Base-by-base conservation (phyloP, 306 rosid genomes). In the Lagenaria siceraria region DNA sequence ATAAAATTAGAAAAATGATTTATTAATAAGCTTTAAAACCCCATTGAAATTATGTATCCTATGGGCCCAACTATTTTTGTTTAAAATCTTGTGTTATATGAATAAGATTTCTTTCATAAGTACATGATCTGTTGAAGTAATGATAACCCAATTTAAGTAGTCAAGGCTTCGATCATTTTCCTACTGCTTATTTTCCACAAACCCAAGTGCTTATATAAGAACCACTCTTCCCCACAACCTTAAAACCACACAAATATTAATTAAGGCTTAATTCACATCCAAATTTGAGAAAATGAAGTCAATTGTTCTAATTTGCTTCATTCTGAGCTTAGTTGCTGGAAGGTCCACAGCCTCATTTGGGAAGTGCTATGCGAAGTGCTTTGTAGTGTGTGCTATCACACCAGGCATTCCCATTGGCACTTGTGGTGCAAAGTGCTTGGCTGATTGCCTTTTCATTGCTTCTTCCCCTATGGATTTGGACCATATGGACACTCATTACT, bases 291-390 rank as follows among this genome's bases (percentile, higher is more conserved):
- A 49, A 58, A 66, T 38, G 74, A 66, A 66, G 31, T 36, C 73
- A 11, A 0, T 66, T 38, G 4, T 66, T 65, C 0, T 65, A 13
- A 10, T 66, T 38, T 38, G 27, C 59, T 65, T 83, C 24, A 24
- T 77, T 29, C 64, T 74, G 40, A 61, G 52, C 25, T 22, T 81
- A 80, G n/a, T 81, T 1, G 29, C 55, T 22, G 78, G 74, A 15
- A 70, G 69, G 21, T 70, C 86, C 52, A 46, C 38, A 66, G 74
- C 74, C 76, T 18, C 35, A 61, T 40, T 87, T 82, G 75, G 21
- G 35, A 36, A 80, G 80, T 87, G 90, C 80, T 82, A 78, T 9
- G 83, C 69, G 48, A 59, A 64, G 22, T 87, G 90, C 86, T 84
- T 87, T 69, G 6, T 82, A 7, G 59, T 76, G n/a, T 87, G 90